Evolutionary conservation across 176 grass and related monocot species (phyloP).

Genomic region (Panicum miliaceum): DNA sequence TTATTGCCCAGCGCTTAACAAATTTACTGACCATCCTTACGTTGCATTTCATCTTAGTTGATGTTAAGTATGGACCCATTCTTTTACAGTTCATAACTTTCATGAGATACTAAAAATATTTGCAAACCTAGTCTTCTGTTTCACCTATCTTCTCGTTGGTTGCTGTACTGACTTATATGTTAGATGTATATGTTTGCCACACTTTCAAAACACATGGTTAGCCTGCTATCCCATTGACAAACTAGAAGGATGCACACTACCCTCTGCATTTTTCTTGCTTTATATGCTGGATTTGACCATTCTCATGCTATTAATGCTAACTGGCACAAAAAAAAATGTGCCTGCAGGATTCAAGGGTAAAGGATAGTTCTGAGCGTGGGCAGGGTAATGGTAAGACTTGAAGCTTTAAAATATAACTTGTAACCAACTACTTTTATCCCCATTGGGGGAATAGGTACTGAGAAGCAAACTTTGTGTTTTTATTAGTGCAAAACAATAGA

Average conservation of each 20-base stretch:
- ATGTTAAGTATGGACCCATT: not conserved
- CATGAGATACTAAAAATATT: conserved; percentile 8
- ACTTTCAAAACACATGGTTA: conserved; percentile 19
- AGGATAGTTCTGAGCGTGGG: conserved; percentile 58
- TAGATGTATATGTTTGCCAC: conserved; percentile 9
- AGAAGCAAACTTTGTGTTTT: conserved; percentile 31
- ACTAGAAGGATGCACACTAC: conserved; percentile 27
- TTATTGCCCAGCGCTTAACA: not conserved
- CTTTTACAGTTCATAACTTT: not conserved
- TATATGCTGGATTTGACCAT: conserved; percentile 36
- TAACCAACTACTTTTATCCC: conserved; percentile 5
- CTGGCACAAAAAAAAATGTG: conserved; percentile 32
- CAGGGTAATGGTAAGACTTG: conserved; percentile 49
- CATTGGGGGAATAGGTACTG: not conserved
- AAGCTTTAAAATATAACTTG: conserved; percentile 10
- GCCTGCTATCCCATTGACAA: conserved; percentile 27
- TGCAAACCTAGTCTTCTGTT: conserved; percentile 14
- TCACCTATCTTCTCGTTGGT: conserved; percentile 13
- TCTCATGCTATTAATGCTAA: conserved; percentile 27
- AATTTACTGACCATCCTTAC: not conserved
- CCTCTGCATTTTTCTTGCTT: conserved; percentile 10
- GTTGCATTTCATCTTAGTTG: not conserved
- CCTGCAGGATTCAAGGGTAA: conserved; percentile 56
- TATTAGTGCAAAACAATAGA: conserved; percentile 30
- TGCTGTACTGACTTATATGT: not conserved